Base-by-base conservation (phyloP, 805 yeast species). In the Starmera pachycereana region DNA sequence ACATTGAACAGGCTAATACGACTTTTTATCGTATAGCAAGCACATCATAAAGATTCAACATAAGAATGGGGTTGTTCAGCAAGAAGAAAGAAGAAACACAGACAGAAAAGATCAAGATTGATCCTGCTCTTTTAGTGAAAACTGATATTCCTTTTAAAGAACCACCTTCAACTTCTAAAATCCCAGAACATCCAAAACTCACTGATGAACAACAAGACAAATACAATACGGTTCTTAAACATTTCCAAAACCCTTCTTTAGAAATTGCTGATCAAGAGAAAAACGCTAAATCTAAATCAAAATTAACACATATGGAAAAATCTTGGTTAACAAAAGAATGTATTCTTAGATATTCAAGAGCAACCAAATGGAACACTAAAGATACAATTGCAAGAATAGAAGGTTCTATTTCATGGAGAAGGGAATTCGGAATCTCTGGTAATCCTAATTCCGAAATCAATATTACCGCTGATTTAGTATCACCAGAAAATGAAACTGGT, bases 281-380 rank as follows among this genome's bases (percentile, higher is more conserved):
- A 40, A 13, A 33, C 16, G 29, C 36, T 6, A 12, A 8, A 6
- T 13, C n/a, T 4, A 33, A 33, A 10, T 54, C 22, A 78, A 83
- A 43, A 68, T 66, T 55, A 53, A 71, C 54, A 0, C 65, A 56
- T 16, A 64, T 65, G 35, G 98, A 92, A 60, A 82, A 78, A 58
- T 81, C 95, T 0, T 92, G 98, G 98, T 67, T 92, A 41, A 84
- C 97, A 2, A 73, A 82, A 51, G 98, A 92, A 58, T 92, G 98
- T 57, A 69, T 92, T 42, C 61, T 87, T 52, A 74, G 99, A 57
- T 92, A 92, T 58, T 65, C 90, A 40, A 73, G 97, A 41, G 99
- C 98, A 19, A 83, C 96, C 19, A 90, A 87, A 58, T 92, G 98
- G 98, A 69, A 73, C 28, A 70, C 69, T 1, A 61, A 69, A 27